Evolutionary conservation across 208 protist genomes (phyloP).

Genomic region (Trypanosoma melophagium): DNA sequence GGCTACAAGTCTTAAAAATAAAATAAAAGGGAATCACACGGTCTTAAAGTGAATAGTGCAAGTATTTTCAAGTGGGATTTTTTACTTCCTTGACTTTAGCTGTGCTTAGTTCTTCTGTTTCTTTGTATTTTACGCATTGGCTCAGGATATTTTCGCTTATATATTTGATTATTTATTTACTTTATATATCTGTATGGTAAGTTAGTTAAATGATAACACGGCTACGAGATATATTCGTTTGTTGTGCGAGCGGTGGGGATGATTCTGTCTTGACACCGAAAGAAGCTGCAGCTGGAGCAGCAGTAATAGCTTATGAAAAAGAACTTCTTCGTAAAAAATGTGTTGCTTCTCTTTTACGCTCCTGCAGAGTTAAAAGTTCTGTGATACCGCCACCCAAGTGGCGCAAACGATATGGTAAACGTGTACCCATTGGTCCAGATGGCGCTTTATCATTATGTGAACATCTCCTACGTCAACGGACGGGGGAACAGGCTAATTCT

Average conservation of each 20-base stretch:
- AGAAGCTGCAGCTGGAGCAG: neutral
- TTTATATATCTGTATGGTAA: neutral
- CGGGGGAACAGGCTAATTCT: neutral
- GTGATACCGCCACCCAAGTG: constrained; percentile 50
- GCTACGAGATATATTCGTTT: neutral
- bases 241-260: neutral
- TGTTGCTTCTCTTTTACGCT: constrained; percentile 39
- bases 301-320: neutral
- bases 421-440: constrained; percentile 37
- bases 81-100: too few relatives aligned
- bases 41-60: too few relatives aligned
- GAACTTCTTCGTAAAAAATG: neutral
- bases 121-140: neutral
- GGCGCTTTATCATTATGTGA: constrained; percentile 31
- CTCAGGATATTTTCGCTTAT: too few relatives aligned
- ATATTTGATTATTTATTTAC: too few relatives aligned
- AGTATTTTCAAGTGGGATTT: too few relatives aligned
- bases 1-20: too few relatives aligned
- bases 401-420: constrained; percentile 53
- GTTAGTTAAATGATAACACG: neutral
- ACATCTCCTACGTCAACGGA: constrained; percentile 11
- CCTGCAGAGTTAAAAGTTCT: constrained; percentile 28
- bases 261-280: neutral
- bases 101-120: too few relatives aligned
- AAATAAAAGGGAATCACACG: too few relatives aligned